phyloP scores from a whole-genome alignment of 2,329 filamentous ascomycete genomes.

The Fusarium equiseti region DNA sequence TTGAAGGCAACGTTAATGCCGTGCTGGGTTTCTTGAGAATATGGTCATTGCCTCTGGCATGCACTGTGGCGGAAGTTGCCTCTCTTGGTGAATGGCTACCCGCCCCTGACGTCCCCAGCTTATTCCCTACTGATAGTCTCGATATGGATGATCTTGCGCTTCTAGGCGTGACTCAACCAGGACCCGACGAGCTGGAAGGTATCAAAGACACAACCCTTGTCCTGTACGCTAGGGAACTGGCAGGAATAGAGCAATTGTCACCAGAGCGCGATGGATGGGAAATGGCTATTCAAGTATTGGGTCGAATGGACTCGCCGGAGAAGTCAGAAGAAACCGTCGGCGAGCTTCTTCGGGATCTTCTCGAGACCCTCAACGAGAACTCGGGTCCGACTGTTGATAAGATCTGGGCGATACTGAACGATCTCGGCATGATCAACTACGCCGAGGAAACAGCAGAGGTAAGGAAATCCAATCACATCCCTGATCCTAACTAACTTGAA shows the following conservation, averaged over 20 bases:
- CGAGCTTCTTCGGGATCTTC: slow-evolving; percentile 74
- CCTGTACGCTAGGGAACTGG: slow-evolving; percentile 77
- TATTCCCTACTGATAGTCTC: slow-evolving; percentile 72
- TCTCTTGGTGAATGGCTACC: slow-evolving; percentile 87
- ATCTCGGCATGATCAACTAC: slow-evolving; percentile 81
- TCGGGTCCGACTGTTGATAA: slow-evolving; percentile 82
- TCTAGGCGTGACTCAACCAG: slow-evolving; percentile 73
- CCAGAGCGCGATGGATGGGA: slow-evolving; percentile 83
- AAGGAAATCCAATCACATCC: slow-evolving; percentile 47
- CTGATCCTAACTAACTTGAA: slow-evolving; percentile 43
- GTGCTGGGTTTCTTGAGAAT: slow-evolving; percentile 78
- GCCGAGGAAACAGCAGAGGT: slow-evolving; percentile 87
- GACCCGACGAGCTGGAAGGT: slow-evolving; percentile 70
- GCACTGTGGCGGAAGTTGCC: slow-evolving; percentile 85
- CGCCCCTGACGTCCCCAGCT: slow-evolving; percentile 52
- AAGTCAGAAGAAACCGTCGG: slow-evolving; percentile 80
- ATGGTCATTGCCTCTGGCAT: slow-evolving; percentile 85
- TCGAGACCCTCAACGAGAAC: slow-evolving; percentile 72
- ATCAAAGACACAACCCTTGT: slow-evolving; percentile 84
- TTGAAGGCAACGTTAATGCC: slow-evolving; percentile 85
- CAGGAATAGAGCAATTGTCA: slow-evolving; percentile 65
- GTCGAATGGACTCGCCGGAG: slow-evolving; percentile 79
- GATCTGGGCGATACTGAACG: slow-evolving; percentile 81
- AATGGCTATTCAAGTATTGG: slow-evolving; percentile 84
- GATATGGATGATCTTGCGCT: slow-evolving; percentile 89